Conservation (phyloP, 1,139 yeast genomes). For the Blastobotrys capitulatus region DNA sequence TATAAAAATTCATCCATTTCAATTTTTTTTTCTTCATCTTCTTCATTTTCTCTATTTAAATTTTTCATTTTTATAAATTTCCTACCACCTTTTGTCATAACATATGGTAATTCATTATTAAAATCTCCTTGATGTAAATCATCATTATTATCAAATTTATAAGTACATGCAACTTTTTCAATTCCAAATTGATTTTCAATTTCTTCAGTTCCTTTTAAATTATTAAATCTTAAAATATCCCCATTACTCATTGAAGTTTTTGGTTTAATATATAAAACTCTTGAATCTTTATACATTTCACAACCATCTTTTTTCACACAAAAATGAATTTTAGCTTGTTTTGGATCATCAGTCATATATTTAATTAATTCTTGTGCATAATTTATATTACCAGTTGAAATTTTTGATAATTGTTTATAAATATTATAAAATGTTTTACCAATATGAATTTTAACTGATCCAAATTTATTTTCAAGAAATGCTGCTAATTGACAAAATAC, state of each 20-base stretch:
- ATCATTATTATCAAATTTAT: neutral
- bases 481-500: neutral
- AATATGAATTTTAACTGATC: slow-evolving; percentile 34
- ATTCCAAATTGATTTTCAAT: no score
- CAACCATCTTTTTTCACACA: slow-evolving; percentile 2
- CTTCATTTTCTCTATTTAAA: neutral
- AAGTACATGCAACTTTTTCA: no score
- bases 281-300: neutral
- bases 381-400: neutral
- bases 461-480: neutral
- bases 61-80: neutral
- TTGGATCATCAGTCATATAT: neutral
- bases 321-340: neutral
- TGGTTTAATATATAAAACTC: slow-evolving; percentile 26
- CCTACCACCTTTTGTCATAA: neutral
- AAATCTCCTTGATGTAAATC: no score
- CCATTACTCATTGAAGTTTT: neutral
- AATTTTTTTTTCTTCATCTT: neutral
- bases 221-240: neutral
- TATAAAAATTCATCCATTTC: neutral
- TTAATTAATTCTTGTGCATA: neutral
- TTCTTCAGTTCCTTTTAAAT: neutral
- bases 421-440: slow-evolving; percentile 24
- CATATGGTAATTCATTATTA: neutral
- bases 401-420: slow-evolving; percentile 6